A percentile compares a stretch with the other conserved stretches of the same genome.
Conservation (phyloP, 2,329 filamentous ascomycete genomes). For the Chlorencoelia australis region DNA sequence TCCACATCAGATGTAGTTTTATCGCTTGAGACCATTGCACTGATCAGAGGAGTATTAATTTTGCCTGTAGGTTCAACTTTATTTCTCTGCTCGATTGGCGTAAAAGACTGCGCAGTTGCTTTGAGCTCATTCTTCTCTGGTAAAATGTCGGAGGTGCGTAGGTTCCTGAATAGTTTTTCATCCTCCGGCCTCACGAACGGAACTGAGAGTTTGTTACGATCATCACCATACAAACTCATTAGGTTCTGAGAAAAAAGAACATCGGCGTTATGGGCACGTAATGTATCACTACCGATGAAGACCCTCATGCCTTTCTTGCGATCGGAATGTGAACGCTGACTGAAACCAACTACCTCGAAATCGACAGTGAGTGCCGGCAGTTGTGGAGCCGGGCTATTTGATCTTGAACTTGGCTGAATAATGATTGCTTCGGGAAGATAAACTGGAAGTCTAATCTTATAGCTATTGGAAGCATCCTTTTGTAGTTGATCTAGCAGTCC, state of each 20-base stretch:
- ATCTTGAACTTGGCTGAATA: slow-evolving; percentile 62
- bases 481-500: slow-evolving; percentile 58
- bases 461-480: slow-evolving; percentile 52
- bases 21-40: slow-evolving; percentile 9
- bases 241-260: slow-evolving; percentile 86
- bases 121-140: slow-evolving; percentile 51
- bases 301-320: slow-evolving; percentile 64
- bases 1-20: slow-evolving; percentile 7
- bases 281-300: slow-evolving; percentile 79
- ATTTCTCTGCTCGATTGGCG: slow-evolving; percentile 20
- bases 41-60: slow-evolving; percentile 2
- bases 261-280: slow-evolving; percentile 80
- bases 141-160: slow-evolving; percentile 52
- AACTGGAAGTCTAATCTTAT: slow-evolving; percentile 66
- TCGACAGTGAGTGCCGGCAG: slow-evolving; percentile 72
- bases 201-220: slow-evolving; percentile 77
- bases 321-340: slow-evolving; percentile 39
- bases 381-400: slow-evolving; percentile 62
- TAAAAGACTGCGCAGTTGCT: slow-evolving; percentile 25
- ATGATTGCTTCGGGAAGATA: slow-evolving; percentile 89
- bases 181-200: slow-evolving; percentile 90
- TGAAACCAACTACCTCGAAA: slow-evolving; percentile 61
- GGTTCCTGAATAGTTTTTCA: slow-evolving; percentile 66
- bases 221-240: slow-evolving; percentile 77
- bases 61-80: slow-evolving; percentile 11